phyloP scores from a whole-genome alignment of 768 basidiomycete species.

The Lentinula edodes region DNA sequence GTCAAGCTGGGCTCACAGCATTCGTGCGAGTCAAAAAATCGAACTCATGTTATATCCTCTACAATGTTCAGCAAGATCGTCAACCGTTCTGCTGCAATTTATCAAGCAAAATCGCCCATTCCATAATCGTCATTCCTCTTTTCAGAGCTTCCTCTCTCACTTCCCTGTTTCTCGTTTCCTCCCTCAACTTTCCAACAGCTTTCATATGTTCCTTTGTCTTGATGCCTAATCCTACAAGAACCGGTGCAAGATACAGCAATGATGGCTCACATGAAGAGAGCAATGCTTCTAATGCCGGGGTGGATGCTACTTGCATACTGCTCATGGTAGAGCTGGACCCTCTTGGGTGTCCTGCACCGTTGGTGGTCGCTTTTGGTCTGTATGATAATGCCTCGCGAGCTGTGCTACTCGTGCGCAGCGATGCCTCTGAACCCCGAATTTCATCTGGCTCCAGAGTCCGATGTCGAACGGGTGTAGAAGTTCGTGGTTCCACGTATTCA shows the following conservation, averaged over 20 bases:
- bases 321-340: not conserved
- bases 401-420: not conserved
- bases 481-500: not conserved
- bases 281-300: conserved; percentile 43
- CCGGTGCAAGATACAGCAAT: conserved; percentile 54
- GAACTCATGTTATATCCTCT: too few species aligned
- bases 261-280: conserved; percentile 62
- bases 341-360: not conserved
- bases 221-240: conserved; percentile 55
- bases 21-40: not conserved
- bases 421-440: not conserved
- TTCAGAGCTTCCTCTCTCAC: conserved; percentile 65
- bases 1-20: not conserved
- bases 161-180: conserved; percentile 64
- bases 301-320: not conserved
- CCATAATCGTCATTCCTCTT: conserved; percentile 64
- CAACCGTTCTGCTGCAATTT: conserved; percentile 33
- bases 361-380: not conserved
- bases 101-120: conserved; percentile 77
- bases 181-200: conserved; percentile 55
- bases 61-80: not conserved
- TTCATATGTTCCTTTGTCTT: conserved; percentile 53
- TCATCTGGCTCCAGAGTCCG: not conserved
- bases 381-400: not conserved
- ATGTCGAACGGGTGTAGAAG: not conserved